Evolutionary conservation across 2,329 filamentous ascomycete genomes (phyloP), one percentile per base, ranked within the genome.

Genomic region (Ascochyta pisi): DNA sequence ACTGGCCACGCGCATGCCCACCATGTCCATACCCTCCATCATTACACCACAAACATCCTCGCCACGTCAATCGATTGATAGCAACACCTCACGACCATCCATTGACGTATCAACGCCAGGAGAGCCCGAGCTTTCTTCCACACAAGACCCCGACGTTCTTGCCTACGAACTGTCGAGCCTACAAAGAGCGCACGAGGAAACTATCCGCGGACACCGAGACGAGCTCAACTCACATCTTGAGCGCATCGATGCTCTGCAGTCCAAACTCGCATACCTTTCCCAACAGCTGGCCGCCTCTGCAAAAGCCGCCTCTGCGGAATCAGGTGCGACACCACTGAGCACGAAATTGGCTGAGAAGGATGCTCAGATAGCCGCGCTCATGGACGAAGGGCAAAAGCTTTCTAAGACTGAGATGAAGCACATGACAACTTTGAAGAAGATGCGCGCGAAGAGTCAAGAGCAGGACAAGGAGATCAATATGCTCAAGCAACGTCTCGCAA

Each of bases 371-470:
- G 91, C 93, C 3, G 79, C 93, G 42, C 80, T 99, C 12, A 90
- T 99, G 82, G 89, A 96, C 65, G 95, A 99, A 78, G 95, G 96
- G 0, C 90, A 95, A 66, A 92, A 89, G 63, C 82, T 98, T 8
- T 93, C 92, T 1, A 90, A 89, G 65, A 90, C 86, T 0, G 95
- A 99, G 73, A 85, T 97, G 75, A 92, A 92, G 69, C 88, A 96
- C 61, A 83, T 94, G 58, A 86, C 86, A 6, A 88, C 89, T 4
- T 90, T 98, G 67, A 96, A 95, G 75, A 93, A 91, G 69, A 77
- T 98, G 55, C 81, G 84, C 13, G 73, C 79, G 44, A 83, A 84
- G 62, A 68, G 79, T 13, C 63, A 73, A 10, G 83, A 86, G 43
- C 81, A 79, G 42, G 81, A 80, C 26, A 86, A 84, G 65, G 72